These are phyloP conservation scores for Eremothecium coryli DNA, from an alignment of 1,139 yeast species.

Conservation along the genomic window DNA sequence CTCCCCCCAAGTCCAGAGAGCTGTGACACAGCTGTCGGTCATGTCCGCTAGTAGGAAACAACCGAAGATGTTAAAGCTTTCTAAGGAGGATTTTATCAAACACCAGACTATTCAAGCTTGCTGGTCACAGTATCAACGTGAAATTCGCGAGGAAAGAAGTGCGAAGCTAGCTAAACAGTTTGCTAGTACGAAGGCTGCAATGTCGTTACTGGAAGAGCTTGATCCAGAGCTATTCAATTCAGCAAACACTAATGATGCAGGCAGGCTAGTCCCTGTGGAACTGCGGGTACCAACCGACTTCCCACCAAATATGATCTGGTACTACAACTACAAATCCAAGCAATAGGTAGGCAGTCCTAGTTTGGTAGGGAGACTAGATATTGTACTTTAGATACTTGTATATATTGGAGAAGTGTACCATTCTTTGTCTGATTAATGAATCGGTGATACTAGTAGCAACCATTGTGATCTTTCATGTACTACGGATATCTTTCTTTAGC, in stretches of 20 bases:
- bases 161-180: slow-evolving; percentile 53
- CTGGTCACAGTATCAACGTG: slow-evolving; percentile 59
- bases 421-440: too few relatives aligned
- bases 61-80: slow-evolving; percentile 68
- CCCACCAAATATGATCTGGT: slow-evolving; percentile 85
- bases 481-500: too few relatives aligned
- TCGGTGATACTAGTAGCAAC: too few relatives aligned
- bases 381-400: too few relatives aligned
- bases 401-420: too few relatives aligned
- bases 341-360: too few relatives aligned
- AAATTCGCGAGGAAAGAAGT: slow-evolving; percentile 37
- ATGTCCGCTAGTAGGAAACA: slow-evolving; percentile 80
- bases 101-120: slow-evolving; percentile 80
- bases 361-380: too few relatives aligned
- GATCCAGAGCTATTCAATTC: slow-evolving; percentile 31
- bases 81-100: slow-evolving; percentile 75
- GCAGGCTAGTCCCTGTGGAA: slow-evolving; percentile 59
- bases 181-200: slow-evolving; percentile 58
- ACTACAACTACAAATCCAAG: slow-evolving; percentile 48
- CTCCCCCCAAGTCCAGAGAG: slow-evolving; percentile 54
- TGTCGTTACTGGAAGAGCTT: slow-evolving; percentile 52
- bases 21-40: slow-evolving; percentile 72
- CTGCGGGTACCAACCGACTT: slow-evolving; percentile 81
- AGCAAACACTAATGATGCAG: slow-evolving; percentile 31
- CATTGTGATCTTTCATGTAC: too few relatives aligned